Percentiles rank a stretch among this genome's conserved stretches.
Conservation (phyloP, 1,284 basidiomycete species). For the Vanrija pseudolonga region DNA sequence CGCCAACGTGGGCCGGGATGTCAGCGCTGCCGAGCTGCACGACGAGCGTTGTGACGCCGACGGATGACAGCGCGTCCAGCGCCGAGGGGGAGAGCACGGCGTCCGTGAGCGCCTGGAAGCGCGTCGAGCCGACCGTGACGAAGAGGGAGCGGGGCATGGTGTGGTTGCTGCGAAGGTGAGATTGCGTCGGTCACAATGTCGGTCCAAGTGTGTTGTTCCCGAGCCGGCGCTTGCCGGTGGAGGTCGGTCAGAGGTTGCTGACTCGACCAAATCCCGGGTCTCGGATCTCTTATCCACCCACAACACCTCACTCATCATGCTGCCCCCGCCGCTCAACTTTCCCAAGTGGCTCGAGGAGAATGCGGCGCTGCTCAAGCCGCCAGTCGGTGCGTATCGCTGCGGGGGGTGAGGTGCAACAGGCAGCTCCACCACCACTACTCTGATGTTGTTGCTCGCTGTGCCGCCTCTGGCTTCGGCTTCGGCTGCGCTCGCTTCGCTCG, state of each 20-base stretch:
- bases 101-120: slow-evolving; percentile 69
- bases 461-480: neutral
- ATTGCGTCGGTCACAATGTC: neutral
- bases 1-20: neutral
- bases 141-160: slow-evolving; percentile 52
- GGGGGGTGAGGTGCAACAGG: too few relatives aligned
- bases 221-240: too few relatives aligned
- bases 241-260: too few relatives aligned
- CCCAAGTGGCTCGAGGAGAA: slow-evolving; percentile 80
- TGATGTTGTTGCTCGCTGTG: neutral
- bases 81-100: slow-evolving; percentile 59
- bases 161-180: neutral
- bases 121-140: slow-evolving; percentile 86
- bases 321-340: slow-evolving; percentile 67
- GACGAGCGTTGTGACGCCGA: slow-evolving; percentile 60
- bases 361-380: slow-evolving; percentile 71
- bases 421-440: too few relatives aligned
- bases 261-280: neutral
- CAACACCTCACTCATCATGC: slow-evolving; percentile 18
- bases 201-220: too few relatives aligned
- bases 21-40: slow-evolving; percentile 68
- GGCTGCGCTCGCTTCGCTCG: neutral
- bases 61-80: slow-evolving; percentile 55
- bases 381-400: slow-evolving; percentile 58
- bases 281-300: neutral